Conservation (phyloP, 257 asterid genomes). For the Solanum habrochaites region DNA sequence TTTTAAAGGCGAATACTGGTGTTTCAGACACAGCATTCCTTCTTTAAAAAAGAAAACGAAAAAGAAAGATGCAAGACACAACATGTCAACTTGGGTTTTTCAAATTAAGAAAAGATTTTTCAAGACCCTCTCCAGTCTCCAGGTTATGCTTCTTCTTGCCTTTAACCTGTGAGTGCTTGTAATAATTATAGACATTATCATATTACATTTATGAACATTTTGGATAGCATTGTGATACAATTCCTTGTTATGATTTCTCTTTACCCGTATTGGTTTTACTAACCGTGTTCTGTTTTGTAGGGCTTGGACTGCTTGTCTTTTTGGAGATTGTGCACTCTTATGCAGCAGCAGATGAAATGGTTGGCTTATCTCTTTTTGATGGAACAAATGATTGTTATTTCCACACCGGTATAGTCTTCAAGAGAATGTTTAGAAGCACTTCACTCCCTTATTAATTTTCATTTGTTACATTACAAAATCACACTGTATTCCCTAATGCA, state of each 20-base stretch:
- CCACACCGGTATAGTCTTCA: conserved; percentile 60
- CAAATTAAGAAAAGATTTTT: not conserved
- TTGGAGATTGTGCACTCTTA: conserved; percentile 91
- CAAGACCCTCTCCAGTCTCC: not conserved
- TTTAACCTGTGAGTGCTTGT: not conserved
- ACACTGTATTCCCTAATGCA: not conserved
- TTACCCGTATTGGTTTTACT: not conserved
- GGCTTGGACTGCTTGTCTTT: conserved; percentile 78
- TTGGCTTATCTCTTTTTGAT: conserved; percentile 84
- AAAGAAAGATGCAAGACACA: not conserved
- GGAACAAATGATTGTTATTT: conserved; percentile 98
- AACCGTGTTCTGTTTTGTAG: conserved; percentile 14
- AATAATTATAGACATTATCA: not conserved
- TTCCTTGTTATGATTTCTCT: not conserved
- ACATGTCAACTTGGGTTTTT: not conserved
- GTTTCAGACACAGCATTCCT: not conserved
- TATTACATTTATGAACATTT: not conserved
- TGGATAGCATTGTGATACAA: not conserved
- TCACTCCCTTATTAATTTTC: not conserved
- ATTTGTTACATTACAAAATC: not conserved
- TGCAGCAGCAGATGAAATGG: conserved; percentile 98
- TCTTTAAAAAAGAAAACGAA: not conserved
- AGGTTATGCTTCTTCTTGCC: not conserved
- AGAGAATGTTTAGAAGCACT: not conserved
- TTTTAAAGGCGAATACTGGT: not conserved